Conservation (phyloP, 768 basidiomycete species). For the Phylloporus rhodoxanthus region DNA sequence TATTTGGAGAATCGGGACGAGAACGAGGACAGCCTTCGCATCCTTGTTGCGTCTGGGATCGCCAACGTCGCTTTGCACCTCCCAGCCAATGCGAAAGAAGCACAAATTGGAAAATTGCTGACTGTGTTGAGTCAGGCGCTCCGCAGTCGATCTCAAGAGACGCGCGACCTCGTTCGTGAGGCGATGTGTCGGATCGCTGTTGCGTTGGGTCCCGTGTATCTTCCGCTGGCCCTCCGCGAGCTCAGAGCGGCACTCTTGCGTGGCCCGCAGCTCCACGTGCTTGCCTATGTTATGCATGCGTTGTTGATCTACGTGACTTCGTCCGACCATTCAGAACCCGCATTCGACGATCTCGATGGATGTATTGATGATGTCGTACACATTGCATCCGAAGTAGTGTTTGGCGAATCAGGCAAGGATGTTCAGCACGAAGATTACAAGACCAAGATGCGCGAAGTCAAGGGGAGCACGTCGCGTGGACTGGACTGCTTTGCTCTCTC, state of each 20-base stretch:
- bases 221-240: slow-evolving; percentile 71
- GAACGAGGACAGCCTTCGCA: slow-evolving; percentile 77
- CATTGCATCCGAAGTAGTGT: slow-evolving; percentile 83
- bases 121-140: slow-evolving; percentile 86
- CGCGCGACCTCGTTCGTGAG: slow-evolving; percentile 79
- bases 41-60: slow-evolving; percentile 85
- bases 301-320: slow-evolving; percentile 77
- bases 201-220: slow-evolving; percentile 65
- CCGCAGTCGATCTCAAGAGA: slow-evolving; percentile 91
- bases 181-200: slow-evolving; percentile 76
- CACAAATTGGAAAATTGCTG: slow-evolving; percentile 69
- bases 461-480: slow-evolving; percentile 73
- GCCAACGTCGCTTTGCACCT: slow-evolving; percentile 78
- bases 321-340: slow-evolving; percentile 41
- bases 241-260: slow-evolving; percentile 78
- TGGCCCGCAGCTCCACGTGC: slow-evolving; percentile 90
- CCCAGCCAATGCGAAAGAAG: slow-evolving; percentile 53
- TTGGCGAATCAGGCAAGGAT: slow-evolving; percentile 90
- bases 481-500: slow-evolving; percentile 81
- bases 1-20: slow-evolving; percentile 83
- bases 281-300: slow-evolving; percentile 79
- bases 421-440: slow-evolving; percentile 85
- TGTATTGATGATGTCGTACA: slow-evolving; percentile 76
- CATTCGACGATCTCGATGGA: slow-evolving; percentile 63
- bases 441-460: slow-evolving; percentile 91